These are phyloP conservation scores for Protomyces inouyei DNA, from an alignment of 1,139 yeast species.

Conservation along the genomic window DNA sequence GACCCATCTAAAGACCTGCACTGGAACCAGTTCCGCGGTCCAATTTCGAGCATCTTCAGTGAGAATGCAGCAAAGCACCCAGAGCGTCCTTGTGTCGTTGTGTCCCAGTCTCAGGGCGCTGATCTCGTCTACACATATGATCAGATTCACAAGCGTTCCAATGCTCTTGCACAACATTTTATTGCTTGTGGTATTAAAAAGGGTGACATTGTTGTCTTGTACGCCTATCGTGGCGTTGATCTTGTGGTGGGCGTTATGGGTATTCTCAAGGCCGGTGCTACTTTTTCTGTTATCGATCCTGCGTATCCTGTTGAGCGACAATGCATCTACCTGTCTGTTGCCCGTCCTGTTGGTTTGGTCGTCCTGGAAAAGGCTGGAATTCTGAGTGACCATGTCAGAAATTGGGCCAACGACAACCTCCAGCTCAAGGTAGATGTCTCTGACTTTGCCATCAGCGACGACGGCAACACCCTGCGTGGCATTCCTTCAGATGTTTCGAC, in stretches of 20 bases:
- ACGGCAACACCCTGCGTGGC: constrained; percentile 64
- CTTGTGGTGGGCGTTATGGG: constrained; percentile 96
- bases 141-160: constrained; percentile 91
- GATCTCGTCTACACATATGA: constrained; percentile 60
- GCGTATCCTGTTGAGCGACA: constrained; percentile 99
- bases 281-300: constrained; percentile 96
- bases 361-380: constrained; percentile 87
- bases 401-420: constrained; percentile 67
- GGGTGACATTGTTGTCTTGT: constrained; percentile 96
- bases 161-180: constrained; percentile 83
- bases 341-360: constrained; percentile 84
- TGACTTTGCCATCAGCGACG: constrained; percentile 66
- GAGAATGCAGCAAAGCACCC: constrained; percentile 79
- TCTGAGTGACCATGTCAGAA: constrained; percentile 68
- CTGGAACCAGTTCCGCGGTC: constrained; percentile 89
- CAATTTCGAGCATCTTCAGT: constrained; percentile 91
- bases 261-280: constrained; percentile 95
- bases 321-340: constrained; percentile 83
- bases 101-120: constrained; percentile 61
- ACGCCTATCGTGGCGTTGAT: constrained; percentile 96
- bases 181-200: constrained; percentile 72
- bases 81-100: constrained; percentile 82
- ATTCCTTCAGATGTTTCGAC: constrained; percentile 47
- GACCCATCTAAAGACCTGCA: constrained; percentile 83
- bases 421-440: constrained; percentile 70